phyloP scores from a whole-genome alignment of 2,329 filamentous ascomycete genomes.

The Cytospora paraplurivora region DNA sequence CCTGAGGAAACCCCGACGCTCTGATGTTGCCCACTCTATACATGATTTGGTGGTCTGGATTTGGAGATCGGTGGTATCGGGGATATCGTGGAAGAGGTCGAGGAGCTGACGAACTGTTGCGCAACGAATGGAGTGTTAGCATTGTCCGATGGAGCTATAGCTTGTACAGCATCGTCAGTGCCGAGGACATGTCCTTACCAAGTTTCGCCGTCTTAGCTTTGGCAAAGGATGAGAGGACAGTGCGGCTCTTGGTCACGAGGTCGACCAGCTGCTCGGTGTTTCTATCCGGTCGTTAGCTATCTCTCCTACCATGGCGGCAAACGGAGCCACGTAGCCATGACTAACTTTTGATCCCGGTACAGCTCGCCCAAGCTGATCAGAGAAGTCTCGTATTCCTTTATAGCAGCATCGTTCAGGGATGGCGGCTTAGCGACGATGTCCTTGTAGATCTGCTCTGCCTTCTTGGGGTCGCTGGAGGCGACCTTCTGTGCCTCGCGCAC shows the following conservation, averaged over 20 bases:
- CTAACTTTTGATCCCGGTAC: constrained; percentile 84
- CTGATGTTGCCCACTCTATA: constrained; percentile 97
- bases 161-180: constrained; percentile 3
- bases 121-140: constrained; percentile 13
- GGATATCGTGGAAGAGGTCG: constrained; percentile 91
- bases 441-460: constrained; percentile 87
- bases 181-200: constrained; percentile 61
- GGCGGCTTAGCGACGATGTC: constrained; percentile 85
- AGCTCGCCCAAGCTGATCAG: constrained; percentile 88
- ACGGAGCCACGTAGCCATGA: constrained; percentile 38
- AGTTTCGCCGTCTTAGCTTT: constrained; percentile 99
- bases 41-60: constrained; percentile 96
- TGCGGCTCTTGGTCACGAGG: constrained; percentile 86
- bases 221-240: constrained; percentile 91
- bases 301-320: constrained; percentile 15
- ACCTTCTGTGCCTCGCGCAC: constrained; percentile 89
- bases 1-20: constrained; percentile 92
- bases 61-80: constrained; percentile 92
- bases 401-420: constrained; percentile 79
- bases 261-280: constrained; percentile 84
- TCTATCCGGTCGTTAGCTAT: constrained; percentile 44
- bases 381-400: constrained; percentile 89
- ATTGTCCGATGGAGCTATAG: neutral
- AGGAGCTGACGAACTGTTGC: constrained; percentile 86
- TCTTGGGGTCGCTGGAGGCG: constrained; percentile 75